These are phyloP conservation scores for Diaporthe citri DNA, from an alignment of 2,329 filamentous ascomycete species.

Conservation along the genomic window DNA sequence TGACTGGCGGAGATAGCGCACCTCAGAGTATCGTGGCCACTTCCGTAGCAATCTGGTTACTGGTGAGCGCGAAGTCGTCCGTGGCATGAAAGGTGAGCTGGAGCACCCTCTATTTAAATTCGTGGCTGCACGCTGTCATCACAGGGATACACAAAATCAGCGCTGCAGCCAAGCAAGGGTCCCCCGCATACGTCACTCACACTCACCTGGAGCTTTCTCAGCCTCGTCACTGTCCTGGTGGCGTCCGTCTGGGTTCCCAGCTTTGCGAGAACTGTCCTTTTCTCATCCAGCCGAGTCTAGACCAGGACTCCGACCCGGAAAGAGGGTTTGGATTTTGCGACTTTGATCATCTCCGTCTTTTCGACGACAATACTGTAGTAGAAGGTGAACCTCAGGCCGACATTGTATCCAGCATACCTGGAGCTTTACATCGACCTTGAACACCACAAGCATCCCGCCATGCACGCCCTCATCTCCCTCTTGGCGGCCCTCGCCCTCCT, in stretches of 20 bases:
- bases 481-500: conserved; percentile 11
- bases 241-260: neutral
- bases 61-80: neutral
- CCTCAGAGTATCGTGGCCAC: neutral
- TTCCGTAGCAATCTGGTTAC: neutral
- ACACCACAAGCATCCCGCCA: conserved; percentile 2
- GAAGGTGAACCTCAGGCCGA: too few species aligned
- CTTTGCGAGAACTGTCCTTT: neutral
- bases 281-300: neutral
- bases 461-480: conserved; percentile 9
- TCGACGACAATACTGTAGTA: neutral
- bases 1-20: neutral
- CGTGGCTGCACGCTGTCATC: neutral
- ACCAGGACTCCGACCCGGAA: neutral
- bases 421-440: neutral
- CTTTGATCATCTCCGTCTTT: too few species aligned
- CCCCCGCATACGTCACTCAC: conserved; percentile 34
- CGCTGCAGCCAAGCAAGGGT: neutral
- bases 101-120: neutral
- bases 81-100: neutral
- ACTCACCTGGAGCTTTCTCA: conserved; percentile 25
- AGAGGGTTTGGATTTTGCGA: neutral
- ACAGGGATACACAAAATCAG: neutral
- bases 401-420: neutral
- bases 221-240: conserved; percentile 40